Base-by-base conservation (phyloP, 768 basidiomycete genomes). In the Tremella mesenterica region DNA sequence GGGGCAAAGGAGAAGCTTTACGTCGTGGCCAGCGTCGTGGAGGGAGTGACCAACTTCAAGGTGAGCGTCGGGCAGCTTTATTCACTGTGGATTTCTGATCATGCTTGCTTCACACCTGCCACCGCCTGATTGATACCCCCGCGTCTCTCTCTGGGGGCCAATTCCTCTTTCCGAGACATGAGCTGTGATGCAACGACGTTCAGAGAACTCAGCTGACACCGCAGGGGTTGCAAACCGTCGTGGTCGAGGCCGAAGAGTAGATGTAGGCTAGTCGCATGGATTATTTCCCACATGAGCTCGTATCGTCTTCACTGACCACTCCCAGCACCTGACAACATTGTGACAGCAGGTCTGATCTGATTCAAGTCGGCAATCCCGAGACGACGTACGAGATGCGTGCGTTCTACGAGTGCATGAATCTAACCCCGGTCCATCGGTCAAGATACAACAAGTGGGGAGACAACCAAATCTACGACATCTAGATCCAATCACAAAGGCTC, bases 1-100 rank as follows among this genome's bases (percentile, higher is more conserved):
- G 86, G 85, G 67, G 93, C 95, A 54, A 95, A 92, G 79, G 92
- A 93, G 81, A 95, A 92, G 79, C 85, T 95, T 52, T 96, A 78
- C 80, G 92, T 88, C 27, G 88, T 90, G 73, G 91, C 87, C 59
- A 81, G 81, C 54, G 81, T 86, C 71, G 84, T 95, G 52, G 79
- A 82, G 43, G 87, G 88, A 41, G 57, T 73, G 31, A 68, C 67
- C 48, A 66, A 83, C 41, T 90, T 89, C 85, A 92, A 93, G 85
- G 91, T 85, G 53, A 56, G 83, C 71, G 28, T 20, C 25, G 29
- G 13, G 4, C 28, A 55, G 83, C 71, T 29, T 20, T 28, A 31
- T n/a, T n/a, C n/a, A n/a, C n/a, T n/a, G n/a, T n/a, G 7, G 2
- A 38, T 21, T n/a, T 12, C 41, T 45, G 46, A 16, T 14, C 46